Evolutionary conservation across 805 yeast species (phyloP).

Genomic region (Ogataea glucozyma): DNA sequence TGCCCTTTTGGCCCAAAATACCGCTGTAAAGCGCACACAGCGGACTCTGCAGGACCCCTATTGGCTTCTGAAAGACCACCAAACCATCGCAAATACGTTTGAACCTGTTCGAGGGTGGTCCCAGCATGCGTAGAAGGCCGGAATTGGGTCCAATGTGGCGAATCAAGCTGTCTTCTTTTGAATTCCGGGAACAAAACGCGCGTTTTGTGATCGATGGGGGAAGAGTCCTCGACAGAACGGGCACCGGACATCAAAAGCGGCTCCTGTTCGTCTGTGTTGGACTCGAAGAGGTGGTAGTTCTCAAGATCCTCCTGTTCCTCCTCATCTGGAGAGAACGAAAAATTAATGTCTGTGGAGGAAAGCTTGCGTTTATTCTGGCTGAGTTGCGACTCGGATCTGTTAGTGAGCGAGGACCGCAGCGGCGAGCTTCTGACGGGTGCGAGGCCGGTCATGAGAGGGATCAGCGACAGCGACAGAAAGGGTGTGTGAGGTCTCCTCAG

Average conservation of each 20-base stretch:
- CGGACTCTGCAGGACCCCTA: constrained; percentile 11
- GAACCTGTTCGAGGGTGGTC: constrained; percentile 18
- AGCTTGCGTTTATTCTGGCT: constrained; percentile 11
- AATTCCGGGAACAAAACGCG: constrained; percentile 20
- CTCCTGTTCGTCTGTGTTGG: constrained; percentile 2
- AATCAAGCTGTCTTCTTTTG: constrained; percentile 22
- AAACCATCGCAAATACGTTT: constrained; percentile 23
- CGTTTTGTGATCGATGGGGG: constrained; percentile 20
- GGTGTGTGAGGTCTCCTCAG: constrained; percentile 1
- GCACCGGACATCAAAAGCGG: neutral
- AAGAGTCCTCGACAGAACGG: constrained; percentile 12
- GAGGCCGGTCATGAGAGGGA: constrained; percentile 5
- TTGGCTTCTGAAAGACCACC: constrained; percentile 15
- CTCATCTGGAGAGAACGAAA: constrained; percentile 18
- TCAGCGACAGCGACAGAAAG: constrained; percentile 2
- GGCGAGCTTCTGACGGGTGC: constrained; percentile 9
- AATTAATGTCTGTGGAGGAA: constrained; percentile 19
- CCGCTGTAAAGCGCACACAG: constrained; percentile 11
- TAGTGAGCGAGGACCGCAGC: constrained; percentile 4
- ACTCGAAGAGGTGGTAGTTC: too few species aligned
- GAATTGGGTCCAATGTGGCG: constrained; percentile 21
- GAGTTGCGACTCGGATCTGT: constrained; percentile 2
- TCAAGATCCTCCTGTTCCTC: too few species aligned
- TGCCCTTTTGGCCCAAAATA: constrained; percentile 9
- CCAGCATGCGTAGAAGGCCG: constrained; percentile 16